A percentile compares a stretch with the other conserved stretches of the same genome.
phyloP scores from a whole-genome alignment of 148 eudicot species.

The Silene uniflora region DNA sequence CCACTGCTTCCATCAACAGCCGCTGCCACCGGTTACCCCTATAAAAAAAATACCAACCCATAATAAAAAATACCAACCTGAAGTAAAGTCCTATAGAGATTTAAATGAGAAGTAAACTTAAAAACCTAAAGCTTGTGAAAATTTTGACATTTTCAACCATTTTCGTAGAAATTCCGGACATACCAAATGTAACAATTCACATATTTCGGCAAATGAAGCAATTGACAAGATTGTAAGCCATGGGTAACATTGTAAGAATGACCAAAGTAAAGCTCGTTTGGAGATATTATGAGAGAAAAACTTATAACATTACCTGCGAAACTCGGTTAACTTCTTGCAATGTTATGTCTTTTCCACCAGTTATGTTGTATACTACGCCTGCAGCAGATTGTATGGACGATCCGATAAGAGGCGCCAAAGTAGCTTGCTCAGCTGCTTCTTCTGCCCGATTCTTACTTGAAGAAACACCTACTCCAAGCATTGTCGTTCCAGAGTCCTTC shows the following conservation, averaged over 20 bases:
- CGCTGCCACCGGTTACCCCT: too few species aligned
- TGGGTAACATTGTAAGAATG: neutral
- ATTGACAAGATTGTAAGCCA: too few species aligned
- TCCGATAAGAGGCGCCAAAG: constrained; percentile 93
- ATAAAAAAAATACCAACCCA: too few species aligned
- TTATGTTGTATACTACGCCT: constrained; percentile 94
- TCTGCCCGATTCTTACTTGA: constrained; percentile 99
- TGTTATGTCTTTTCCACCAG: constrained; percentile 96
- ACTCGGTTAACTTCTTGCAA: constrained; percentile 98
- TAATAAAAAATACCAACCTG: too few species aligned
- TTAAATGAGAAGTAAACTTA: too few species aligned
- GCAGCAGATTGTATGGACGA: constrained; percentile 99
- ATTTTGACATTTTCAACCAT: too few species aligned
- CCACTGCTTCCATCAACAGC: too few species aligned
- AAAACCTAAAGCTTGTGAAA: too few species aligned
- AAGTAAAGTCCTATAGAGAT: too few species aligned
- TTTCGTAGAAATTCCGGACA: too few species aligned
- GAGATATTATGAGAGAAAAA: neutral
- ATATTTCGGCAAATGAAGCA: too few species aligned
- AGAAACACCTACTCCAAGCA: constrained; percentile 98
- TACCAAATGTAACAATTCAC: too few species aligned
- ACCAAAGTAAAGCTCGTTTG: neutral
- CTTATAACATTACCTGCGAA: constrained; percentile 61
- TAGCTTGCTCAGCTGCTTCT: constrained; percentile 99
- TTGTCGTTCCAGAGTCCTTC: constrained; percentile 97